Evolutionary conservation across 805 yeast genomes (phyloP).

Genomic region (Lipomyces sp.): DNA sequence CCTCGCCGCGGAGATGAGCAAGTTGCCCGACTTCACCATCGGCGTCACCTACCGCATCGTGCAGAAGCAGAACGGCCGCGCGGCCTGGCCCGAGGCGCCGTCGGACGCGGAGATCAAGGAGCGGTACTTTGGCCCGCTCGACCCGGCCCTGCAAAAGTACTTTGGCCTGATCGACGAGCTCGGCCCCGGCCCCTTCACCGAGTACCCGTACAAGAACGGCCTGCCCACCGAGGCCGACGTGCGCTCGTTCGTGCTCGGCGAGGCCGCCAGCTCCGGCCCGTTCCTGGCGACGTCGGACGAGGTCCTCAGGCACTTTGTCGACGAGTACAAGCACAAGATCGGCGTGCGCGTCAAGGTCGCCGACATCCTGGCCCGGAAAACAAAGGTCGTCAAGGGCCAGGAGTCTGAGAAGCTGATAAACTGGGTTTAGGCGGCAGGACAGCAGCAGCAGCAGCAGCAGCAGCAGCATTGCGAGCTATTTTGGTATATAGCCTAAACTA

Average conservation of each 20-base stretch:
- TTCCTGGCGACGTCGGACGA: constrained; percentile 68
- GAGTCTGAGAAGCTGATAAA: constrained; percentile 46
- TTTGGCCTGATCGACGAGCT: not conserved
- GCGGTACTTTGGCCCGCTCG: constrained; percentile 30
- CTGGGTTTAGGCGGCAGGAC: constrained; percentile 42
- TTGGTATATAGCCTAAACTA: not conserved
- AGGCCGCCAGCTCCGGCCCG: constrained; percentile 60
- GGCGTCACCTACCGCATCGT: constrained; percentile 45
- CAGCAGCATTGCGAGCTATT: not conserved
- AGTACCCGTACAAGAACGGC: constrained; percentile 68
- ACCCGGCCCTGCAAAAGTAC: constrained; percentile 1
- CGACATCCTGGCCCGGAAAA: constrained; percentile 57
- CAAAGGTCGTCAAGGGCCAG: constrained; percentile 41
- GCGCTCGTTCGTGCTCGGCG: constrained; percentile 63
- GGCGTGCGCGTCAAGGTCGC: constrained; percentile 64
- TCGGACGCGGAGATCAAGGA: constrained; percentile 37
- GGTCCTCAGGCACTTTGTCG: constrained; percentile 60
- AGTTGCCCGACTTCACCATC: constrained; percentile 60
- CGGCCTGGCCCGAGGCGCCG: constrained; percentile 50
- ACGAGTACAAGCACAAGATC: constrained; percentile 48
- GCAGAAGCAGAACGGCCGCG: constrained; percentile 54
- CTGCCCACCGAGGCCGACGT: constrained; percentile 72
- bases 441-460: not conserved
- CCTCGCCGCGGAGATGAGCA: constrained; percentile 73
- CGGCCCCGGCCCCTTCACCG: constrained; percentile 41